Conservation (phyloP, 202 grass and related monocot genomes). For the Schoenoplectus tabernaemontani region DNA sequence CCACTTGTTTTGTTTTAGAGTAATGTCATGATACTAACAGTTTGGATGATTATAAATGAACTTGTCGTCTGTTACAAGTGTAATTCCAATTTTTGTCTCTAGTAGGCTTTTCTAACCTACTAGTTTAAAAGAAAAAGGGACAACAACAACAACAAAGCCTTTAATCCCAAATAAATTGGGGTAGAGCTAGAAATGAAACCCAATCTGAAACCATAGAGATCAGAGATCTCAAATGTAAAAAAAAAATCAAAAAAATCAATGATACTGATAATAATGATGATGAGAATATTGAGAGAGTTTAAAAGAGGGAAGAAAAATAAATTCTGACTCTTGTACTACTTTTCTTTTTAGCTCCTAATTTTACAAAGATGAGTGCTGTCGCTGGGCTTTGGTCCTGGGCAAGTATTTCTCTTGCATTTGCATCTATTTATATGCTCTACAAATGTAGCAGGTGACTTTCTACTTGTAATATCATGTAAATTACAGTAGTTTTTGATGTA, state of each 20-base stretch:
- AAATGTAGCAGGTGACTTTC: conserved; percentile 79
- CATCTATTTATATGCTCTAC: conserved; percentile 73
- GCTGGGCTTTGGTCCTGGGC: conserved; percentile 77
- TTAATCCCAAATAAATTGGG: too few species aligned
- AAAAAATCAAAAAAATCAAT: too few species aligned
- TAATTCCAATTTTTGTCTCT: not conserved
- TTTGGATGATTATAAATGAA: conserved; percentile 2
- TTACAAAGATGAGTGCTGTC: conserved; percentile 65
- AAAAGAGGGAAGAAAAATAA: not conserved
- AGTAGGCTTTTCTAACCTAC: not conserved
- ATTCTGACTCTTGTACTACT: conserved; percentile 27
- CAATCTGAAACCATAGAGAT: too few species aligned
- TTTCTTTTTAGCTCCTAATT: conserved; percentile 53
- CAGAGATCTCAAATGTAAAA: too few species aligned
- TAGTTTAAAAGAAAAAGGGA: not conserved
- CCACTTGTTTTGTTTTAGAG: not conserved
- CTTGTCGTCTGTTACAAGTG: conserved; percentile 10
- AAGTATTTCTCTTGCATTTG: conserved; percentile 69
- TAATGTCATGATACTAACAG: not conserved
- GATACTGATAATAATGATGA: too few species aligned
- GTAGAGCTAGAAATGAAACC: too few species aligned
- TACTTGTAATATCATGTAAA: conserved; percentile 8
- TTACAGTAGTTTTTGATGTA: not conserved
- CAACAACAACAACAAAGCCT: too few species aligned
- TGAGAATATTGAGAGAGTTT: too few species aligned